phyloP scores from a whole-genome alignment of 371 early-diverging fungal species.

The Mortierella sp. region DNA sequence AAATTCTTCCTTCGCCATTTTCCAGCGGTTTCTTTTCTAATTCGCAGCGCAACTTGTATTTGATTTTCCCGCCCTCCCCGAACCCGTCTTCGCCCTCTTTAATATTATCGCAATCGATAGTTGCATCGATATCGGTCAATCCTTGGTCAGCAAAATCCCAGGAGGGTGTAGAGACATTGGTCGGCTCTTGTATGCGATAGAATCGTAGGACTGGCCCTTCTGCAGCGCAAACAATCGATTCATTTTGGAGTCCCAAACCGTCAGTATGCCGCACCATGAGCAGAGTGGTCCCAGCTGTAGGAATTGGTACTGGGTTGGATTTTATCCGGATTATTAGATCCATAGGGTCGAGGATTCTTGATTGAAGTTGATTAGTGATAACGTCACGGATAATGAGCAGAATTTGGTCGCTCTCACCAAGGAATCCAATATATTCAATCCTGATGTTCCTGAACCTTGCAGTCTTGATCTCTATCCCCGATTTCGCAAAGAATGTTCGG shows the following conservation, averaged over 20 bases:
- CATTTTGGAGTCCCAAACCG: slow-evolving; percentile 5
- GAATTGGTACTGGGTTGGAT: slow-evolving; percentile 33
- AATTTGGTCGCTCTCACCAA: slow-evolving; percentile 28
- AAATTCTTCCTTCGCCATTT: slow-evolving; percentile 31
- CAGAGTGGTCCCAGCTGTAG: slow-evolving; percentile 22
- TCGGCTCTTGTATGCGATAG: not conserved
- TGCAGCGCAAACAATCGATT: slow-evolving; percentile 24
- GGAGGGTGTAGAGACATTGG: slow-evolving; percentile 12
- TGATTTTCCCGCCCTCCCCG: slow-evolving; percentile 10
- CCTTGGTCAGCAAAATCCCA: too few species aligned
- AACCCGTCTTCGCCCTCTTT: not conserved
- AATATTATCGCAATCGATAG: too few species aligned
- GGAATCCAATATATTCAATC: slow-evolving; percentile 45
- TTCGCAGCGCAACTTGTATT: slow-evolving; percentile 6
- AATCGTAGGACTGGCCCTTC: slow-evolving; percentile 16
- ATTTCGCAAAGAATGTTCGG: slow-evolving; percentile 35
- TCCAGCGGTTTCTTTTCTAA: slow-evolving; percentile 20
- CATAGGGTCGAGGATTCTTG: slow-evolving; percentile 33
- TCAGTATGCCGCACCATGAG: not conserved
- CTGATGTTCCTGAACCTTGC: slow-evolving; percentile 26
- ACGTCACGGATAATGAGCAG: slow-evolving; percentile 31
- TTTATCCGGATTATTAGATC: slow-evolving; percentile 22
- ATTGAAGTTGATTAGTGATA: slow-evolving; percentile 19
- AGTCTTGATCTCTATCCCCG: slow-evolving; percentile 43
- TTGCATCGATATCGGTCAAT: too few species aligned